phyloP scores from a whole-genome alignment of 805 yeast genomes.

The Brettanomyces bruxellensis region DNA sequence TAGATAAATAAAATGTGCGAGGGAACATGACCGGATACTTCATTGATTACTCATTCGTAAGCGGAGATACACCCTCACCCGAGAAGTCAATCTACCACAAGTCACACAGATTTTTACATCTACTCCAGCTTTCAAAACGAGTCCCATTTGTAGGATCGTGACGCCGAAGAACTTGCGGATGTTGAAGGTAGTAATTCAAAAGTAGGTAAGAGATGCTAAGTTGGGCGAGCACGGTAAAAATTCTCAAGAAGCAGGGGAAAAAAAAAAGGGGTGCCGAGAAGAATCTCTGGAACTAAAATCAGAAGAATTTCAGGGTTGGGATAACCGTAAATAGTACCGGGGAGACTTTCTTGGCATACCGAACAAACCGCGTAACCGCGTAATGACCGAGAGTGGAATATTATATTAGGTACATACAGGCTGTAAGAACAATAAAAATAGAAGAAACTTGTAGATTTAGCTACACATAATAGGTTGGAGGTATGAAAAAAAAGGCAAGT shows the following conservation, averaged over 20 bases:
- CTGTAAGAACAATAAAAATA: too few relatives aligned
- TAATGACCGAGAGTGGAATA: too few relatives aligned
- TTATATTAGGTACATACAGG: too few relatives aligned
- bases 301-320: background rate
- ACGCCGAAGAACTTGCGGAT: slow-evolving; percentile 2
- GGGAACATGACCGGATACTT: slow-evolving; percentile 43
- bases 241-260: background rate
- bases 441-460: too few relatives aligned
- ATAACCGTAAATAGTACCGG: background rate
- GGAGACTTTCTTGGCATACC: too few relatives aligned
- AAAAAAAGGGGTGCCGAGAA: background rate
- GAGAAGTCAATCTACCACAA: slow-evolving; percentile 1
- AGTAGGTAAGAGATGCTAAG: background rate
- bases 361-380: too few relatives aligned
- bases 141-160: background rate
- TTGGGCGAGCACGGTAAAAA: background rate
- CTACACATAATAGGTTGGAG: too few relatives aligned
- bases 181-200: background rate
- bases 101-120: background rate
- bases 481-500: too few relatives aligned
- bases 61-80: slow-evolving; percentile 41
- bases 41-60: slow-evolving; percentile 31
- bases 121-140: slow-evolving; percentile 2
- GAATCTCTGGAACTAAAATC: background rate
- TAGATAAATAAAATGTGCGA: slow-evolving; percentile 22